phyloP scores from a whole-genome alignment of 2,329 filamentous ascomycete genomes.

The Coleophoma eucalyptorum region DNA sequence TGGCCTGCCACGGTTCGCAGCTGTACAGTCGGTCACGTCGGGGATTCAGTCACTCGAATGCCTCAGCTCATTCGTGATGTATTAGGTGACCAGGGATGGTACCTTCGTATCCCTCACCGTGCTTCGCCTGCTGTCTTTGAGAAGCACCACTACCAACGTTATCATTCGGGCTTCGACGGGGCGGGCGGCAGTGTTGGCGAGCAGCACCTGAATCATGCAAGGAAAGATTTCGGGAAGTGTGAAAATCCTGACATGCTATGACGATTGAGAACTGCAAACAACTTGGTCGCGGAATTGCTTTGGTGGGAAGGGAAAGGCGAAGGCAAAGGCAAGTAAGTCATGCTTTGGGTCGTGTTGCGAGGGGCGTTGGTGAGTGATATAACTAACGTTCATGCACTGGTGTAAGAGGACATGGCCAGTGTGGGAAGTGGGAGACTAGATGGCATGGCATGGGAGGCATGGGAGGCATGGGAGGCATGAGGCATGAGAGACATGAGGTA shows the following conservation, averaged over 20 bases:
- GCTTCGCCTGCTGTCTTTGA: no score
- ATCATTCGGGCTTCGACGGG: not conserved
- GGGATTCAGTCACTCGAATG: no score
- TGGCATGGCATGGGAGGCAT: not conserved
- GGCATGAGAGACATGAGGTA: no score
- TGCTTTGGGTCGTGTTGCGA: not conserved
- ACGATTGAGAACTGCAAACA: not conserved
- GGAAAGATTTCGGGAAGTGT: no score
- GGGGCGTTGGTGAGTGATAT: not conserved
- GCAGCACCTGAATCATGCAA: not conserved
- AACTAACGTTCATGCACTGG: not conserved
- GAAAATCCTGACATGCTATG: not conserved
- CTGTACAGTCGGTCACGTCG: not conserved
- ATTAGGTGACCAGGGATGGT: no score
- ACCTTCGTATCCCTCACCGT: no score
- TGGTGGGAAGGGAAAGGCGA: not conserved
- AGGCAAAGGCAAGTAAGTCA: not conserved
- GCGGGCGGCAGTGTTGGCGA: not conserved
- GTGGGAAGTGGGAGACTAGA: not conserved
- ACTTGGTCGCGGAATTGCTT: not conserved
- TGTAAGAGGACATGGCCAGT: not conserved
- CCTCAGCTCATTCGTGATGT: no score
- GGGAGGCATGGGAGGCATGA: no score
- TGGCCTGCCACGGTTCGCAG: no score
- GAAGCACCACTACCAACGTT: no score